phyloP scores from a whole-genome alignment of 352 stramenopile species.

The Globisporangium radiosum region DNA sequence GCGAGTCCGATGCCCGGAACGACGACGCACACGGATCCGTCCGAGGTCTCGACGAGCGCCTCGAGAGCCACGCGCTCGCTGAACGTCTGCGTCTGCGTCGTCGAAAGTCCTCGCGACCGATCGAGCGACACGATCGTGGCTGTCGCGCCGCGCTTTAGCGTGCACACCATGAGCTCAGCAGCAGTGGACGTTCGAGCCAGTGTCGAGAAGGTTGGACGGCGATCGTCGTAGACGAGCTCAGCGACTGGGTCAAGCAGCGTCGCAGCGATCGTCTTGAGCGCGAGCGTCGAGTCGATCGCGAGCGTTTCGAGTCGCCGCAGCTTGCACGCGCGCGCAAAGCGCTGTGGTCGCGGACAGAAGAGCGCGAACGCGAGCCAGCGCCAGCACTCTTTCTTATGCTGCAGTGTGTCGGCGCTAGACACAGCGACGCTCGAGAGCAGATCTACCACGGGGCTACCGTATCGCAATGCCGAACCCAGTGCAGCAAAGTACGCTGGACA shows the following conservation, averaged over 20 bases:
- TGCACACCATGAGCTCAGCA: not conserved
- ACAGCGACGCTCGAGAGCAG: not conserved
- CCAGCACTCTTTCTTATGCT: not conserved
- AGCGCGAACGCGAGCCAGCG: not conserved
- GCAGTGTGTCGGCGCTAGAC: not conserved
- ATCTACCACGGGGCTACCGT: not conserved
- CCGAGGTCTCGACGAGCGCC: not conserved
- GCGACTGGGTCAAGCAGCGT: not conserved
- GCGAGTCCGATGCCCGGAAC: slow-evolving; percentile 1
- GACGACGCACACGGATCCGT: slow-evolving; percentile 3
- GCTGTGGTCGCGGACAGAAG: not conserved
- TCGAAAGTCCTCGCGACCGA: not conserved
- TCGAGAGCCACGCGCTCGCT: not conserved
- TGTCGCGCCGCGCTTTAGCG: not conserved
- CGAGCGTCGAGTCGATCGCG: not conserved
- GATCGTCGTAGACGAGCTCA: not conserved
- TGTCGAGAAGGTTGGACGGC: not conserved
- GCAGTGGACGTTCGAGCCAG: too few species aligned
- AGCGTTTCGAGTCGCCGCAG: not conserved
- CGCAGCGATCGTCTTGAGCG: not conserved
- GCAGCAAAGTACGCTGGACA: not conserved
- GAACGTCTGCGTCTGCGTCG: not conserved
- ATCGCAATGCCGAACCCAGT: not conserved
- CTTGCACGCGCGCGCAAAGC: not conserved
- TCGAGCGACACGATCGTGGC: not conserved